Conservation (phyloP, 352 stramenopile genomes). For the Pseudoperonospora humuli region DNA sequence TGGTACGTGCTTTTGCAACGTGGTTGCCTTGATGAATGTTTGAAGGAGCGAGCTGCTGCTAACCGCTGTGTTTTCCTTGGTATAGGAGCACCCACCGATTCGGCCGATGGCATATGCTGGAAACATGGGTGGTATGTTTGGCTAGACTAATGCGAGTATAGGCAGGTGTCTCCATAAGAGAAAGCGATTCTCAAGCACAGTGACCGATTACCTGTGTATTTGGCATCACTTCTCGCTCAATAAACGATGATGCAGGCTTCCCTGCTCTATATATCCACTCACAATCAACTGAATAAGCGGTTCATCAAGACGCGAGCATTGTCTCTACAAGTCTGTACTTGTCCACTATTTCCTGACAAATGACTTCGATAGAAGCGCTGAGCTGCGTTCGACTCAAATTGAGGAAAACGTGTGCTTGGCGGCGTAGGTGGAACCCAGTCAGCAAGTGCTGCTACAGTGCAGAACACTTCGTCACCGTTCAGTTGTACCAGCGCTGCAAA, state of each 20-base stretch:
- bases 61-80: background rate
- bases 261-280: constrained; percentile 6
- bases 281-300: constrained; percentile 19
- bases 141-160: constrained; percentile 34
- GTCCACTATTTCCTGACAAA: constrained; percentile 11
- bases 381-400: constrained; percentile 23
- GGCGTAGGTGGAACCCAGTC: constrained; percentile 46
- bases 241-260: constrained; percentile 18
- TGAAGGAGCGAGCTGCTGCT: background rate
- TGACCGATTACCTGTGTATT: constrained; percentile 8
- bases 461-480: constrained; percentile 75
- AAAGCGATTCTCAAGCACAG: constrained; percentile 13
- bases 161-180: constrained; percentile 20
- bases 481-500: constrained; percentile 38
- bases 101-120: constrained; percentile 85
- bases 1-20: constrained; percentile 43
- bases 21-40: background rate
- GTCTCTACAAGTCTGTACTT: constrained; percentile 14
- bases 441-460: constrained; percentile 34
- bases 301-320: constrained; percentile 29
- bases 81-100: constrained; percentile 81
- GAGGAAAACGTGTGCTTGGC: constrained; percentile 33
- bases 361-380: constrained; percentile 28
- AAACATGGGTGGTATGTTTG: constrained; percentile 88
- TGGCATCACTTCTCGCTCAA: constrained; percentile 13